phyloP scores from a whole-genome alignment of 106 monocot genomes.

The Dendrobium huoshanense region DNA sequence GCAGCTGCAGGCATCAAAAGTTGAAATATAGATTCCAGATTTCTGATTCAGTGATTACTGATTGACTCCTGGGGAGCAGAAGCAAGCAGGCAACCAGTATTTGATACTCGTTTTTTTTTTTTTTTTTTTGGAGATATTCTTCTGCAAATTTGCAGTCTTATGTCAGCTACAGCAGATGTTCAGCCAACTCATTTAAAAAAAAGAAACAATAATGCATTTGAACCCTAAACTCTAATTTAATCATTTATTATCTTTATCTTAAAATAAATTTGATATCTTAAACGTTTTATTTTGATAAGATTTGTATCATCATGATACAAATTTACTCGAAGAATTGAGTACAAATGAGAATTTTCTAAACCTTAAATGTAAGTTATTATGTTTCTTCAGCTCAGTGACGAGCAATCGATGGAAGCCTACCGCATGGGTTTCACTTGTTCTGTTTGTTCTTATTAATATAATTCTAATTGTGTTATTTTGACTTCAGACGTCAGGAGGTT shows the following conservation, averaged over 20 bases:
- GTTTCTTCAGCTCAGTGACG: not conserved
- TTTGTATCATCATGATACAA: not conserved
- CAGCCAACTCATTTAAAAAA: no score
- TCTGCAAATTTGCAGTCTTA: not conserved
- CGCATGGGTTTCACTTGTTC: not conserved
- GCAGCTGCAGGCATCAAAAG: constrained; percentile 66
- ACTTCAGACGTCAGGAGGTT: no score
- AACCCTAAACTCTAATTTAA: no score
- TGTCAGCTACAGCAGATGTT: no score
- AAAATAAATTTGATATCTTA: not conserved
- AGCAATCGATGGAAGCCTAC: not conserved
- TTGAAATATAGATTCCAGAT: constrained; percentile 17
- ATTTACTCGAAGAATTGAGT: not conserved
- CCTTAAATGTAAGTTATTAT: not conserved
- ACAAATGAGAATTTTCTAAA: not conserved
- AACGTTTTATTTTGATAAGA: not conserved
- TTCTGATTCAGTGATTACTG: not conserved
- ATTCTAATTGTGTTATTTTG: not conserved
- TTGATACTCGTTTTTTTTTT: not conserved
- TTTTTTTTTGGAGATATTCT: not conserved
- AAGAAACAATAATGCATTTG: no score
- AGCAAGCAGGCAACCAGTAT: no score
- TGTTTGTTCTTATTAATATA: no score
- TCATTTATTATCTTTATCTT: not conserved
- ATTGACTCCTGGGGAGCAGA: no score